Evolutionary conservation across 192 early-diverging fungal genomes (phyloP), one percentile per base, ranked within the genome.

Genomic region (Gigaspora rosea): DNA sequence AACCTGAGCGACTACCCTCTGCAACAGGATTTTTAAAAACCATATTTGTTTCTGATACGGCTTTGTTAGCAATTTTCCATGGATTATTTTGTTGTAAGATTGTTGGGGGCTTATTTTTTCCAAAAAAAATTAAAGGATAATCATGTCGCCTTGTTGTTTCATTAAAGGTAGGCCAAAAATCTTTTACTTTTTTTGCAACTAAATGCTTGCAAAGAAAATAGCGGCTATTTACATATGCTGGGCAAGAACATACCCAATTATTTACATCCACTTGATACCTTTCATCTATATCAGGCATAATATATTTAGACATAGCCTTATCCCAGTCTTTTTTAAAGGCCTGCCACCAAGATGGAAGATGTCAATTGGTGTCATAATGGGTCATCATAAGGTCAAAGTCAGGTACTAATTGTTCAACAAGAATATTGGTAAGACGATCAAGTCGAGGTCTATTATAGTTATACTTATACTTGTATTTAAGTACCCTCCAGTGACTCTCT

Each of bases 381-480:
- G 41, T 22, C 47, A 67, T 0, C 35, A 36, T 67, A 1, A 67
- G 6, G n/a, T 67, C 3, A 48, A 49, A 68, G 36, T 68, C 66
- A 9, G 66, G 18, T 2, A 68, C 10, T 3, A 68, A 22, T 18
- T 68, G 66, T 6, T 68, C 41, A 68, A 49, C 47, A 22, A 68
- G 48, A 47, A 68, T 68, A 6, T 68, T 12, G 11, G 4, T 68
- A 4, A 68, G 66, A 1, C 22, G 13, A 68, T 68, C 18, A 47
- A 49, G 66, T 1, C 15, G 27, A 8, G 47, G 47, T 8, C n/a
- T 46, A 49, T 68, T 68, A 22, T 68, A n/a, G 22, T 68, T 47
- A 68, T 67, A 68, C 20, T 68, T 68, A 49, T 68, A 68, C 11
- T 68, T 68, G 6, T 68, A 68, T n/a, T 68, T 68, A 0, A 68